A percentile compares a stretch with the other conserved stretches of the same genome.
Evolutionary conservation across 306 rosid genomes (phyloP).

Genomic region (Alnus rubra): DNA sequence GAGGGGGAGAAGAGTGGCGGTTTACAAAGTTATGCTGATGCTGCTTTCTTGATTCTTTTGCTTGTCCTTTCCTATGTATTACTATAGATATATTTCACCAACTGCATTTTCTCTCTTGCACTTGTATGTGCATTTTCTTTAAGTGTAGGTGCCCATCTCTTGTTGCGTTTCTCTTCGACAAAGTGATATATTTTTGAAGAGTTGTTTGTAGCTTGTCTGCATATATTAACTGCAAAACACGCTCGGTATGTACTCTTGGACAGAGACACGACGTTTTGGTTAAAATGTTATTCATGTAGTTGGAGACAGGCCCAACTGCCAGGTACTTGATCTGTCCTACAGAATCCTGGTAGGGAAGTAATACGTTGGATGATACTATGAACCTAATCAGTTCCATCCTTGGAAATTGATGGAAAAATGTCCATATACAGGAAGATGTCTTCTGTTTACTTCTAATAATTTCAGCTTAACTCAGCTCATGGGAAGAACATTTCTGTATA

Average conservation of each 20-base stretch:
- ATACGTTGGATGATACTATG: constrained; percentile 10
- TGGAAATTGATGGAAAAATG: background rate
- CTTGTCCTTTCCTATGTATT: constrained; percentile 1
- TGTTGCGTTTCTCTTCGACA: constrained; percentile 31
- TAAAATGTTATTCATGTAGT: constrained; percentile 1
- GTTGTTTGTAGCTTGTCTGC: constrained; percentile 15
- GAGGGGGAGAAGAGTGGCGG: background rate
- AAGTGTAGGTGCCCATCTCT: constrained; percentile 21
- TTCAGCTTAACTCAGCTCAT: background rate
- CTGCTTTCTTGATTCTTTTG: constrained; percentile 3
- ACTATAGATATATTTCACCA: background rate
- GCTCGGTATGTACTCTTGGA: background rate
- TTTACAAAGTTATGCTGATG: background rate
- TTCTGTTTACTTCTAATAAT: background rate
- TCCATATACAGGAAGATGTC: background rate
- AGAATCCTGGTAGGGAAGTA: constrained; percentile 19
- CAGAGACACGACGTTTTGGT: constrained; percentile 12
- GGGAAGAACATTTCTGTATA: background rate
- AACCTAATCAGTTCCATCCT: constrained; percentile 22
- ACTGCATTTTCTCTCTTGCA: background rate
- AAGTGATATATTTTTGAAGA: constrained; percentile 5
- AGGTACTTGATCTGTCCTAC: constrained; percentile 11
- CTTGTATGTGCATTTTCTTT: constrained; percentile 28
- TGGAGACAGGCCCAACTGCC: constrained; percentile 18
- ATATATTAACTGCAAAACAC: constrained; percentile 2